phyloP scores from a whole-genome alignment of 768 basidiomycete genomes.

The Boletus insuetus region DNA sequence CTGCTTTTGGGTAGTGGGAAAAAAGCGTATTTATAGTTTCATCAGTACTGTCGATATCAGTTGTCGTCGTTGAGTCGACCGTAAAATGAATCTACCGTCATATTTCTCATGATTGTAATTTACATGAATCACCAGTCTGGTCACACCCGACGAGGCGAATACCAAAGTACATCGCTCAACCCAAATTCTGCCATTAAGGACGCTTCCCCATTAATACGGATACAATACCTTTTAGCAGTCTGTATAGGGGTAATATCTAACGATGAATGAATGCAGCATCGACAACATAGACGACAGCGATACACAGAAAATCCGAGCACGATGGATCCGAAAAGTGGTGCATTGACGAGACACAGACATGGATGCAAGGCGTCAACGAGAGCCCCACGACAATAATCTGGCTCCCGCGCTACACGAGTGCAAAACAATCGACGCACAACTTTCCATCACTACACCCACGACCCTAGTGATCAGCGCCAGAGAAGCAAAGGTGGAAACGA shows the following conservation, averaged over 20 bases:
- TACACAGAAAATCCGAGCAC: not conserved
- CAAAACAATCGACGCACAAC: conserved; percentile 31
- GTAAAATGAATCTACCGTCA: not conserved
- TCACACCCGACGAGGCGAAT: too few species aligned
- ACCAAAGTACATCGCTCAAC: not conserved
- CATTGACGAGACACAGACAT: not conserved
- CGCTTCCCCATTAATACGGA: conserved; percentile 4
- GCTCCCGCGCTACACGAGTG: conserved; percentile 13
- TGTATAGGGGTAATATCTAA: conserved; percentile 1
- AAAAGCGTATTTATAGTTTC: not conserved
- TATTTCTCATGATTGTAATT: not conserved
- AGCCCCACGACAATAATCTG: too few species aligned
- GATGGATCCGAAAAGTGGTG: not conserved
- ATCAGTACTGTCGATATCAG: not conserved
- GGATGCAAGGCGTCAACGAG: not conserved
- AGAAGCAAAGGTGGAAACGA: not conserved
- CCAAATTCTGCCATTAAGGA: not conserved
- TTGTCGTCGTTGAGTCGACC: not conserved
- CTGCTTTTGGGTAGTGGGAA: not conserved
- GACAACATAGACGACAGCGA: not conserved
- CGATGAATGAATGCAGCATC: conserved; percentile 2
- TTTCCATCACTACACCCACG: conserved; percentile 26
- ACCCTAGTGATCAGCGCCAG: conserved; percentile 6
- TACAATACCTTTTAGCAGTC: conserved; percentile 12
- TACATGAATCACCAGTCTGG: too few species aligned